Base-by-base conservation (phyloP, 495 filamentous ascomycete species). In the Lepraria neglecta region DNA sequence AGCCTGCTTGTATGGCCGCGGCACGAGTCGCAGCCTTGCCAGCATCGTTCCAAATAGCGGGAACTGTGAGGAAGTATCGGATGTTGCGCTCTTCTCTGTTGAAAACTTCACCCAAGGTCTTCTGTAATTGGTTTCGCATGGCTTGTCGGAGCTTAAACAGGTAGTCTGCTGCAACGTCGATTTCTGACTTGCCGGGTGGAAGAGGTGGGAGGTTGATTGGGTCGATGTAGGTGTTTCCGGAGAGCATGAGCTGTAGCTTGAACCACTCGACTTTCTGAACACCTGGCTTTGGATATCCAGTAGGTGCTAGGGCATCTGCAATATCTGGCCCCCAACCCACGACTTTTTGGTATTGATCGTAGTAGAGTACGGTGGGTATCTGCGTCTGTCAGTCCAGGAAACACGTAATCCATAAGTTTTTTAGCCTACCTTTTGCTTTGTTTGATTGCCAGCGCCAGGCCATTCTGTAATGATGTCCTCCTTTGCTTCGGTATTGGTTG, bases 201-300 rank as follows among this genome's bases (percentile, higher is more conserved):
- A 89, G 83, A 47, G 87, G 85, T 38, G 87, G 87, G 45, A 90
- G 78, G 73, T 90, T 90, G 76, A 89, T 89, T 38, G 86, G 87
- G 62, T 90, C 87, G 63, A 90, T 89, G 70, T 90, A 90, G 4
- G 87, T 90, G 69, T 89, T 90, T 56, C 87, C 87, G 19, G 84
- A 87, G 19, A 89, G 78, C 87, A 90, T 90, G 59, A 90, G 79
- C 71, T 90, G 87, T 19, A 89, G 79, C 73, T 90, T 90, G 76
- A 90, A 90, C 87, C 87, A 90, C 73, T 90, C 87, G 14, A 90
- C 87, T 72, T 90, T 90, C 70, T 89, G 87, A 58, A 90, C 87
- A 43, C 87, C 86, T 58, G 83, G 85, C 69, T 89, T 90, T 14
- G 87, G 87, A 71, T 89, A 90, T 55, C 87, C 87, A 45, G 87